Evolutionary conservation across 2,329 filamentous ascomycete species (phyloP).

Genomic region (Rhytidhysteron rufulum): DNA sequence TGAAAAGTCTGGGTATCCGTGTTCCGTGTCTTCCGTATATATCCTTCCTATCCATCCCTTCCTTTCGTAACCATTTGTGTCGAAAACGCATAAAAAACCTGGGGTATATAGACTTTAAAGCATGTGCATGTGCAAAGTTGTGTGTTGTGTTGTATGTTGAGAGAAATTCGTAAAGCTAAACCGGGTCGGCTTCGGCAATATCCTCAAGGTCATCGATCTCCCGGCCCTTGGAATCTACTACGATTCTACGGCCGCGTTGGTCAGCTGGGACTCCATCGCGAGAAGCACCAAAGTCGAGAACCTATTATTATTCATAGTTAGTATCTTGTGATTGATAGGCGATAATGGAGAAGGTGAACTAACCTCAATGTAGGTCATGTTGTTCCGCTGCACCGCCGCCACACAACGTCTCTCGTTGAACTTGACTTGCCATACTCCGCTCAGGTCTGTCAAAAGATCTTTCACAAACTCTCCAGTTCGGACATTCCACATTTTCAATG

Average conservation of each 20-base stretch:
- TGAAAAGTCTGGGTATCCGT: no score
- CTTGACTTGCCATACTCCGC: conserved; percentile 98
- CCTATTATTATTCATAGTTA: conserved; percentile 50
- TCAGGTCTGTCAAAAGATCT: conserved; percentile 87
- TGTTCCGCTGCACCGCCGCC: conserved; percentile 89
- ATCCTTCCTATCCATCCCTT: no score
- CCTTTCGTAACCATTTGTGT: no score
- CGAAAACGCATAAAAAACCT: no score
- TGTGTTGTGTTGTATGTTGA: conserved; percentile 1
- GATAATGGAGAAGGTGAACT: conserved; percentile 28
- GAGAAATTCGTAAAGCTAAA: conserved; percentile 10
- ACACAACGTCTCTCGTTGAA: conserved; percentile 95
- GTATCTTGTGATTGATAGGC: conserved; percentile 1
- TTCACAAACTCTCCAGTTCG: conserved; percentile 87
- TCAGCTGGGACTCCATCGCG: conserved; percentile 78
- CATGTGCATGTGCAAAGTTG: conserved; percentile 2
- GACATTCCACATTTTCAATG: conserved; percentile 98
- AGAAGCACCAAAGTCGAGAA: conserved; percentile 93
- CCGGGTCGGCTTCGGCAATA: conserved; percentile 23
- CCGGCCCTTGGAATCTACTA: conserved; percentile 42
- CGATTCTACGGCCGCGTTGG: conserved; percentile 74
- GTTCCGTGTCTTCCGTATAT: no score
- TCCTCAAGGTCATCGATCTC: conserved; percentile 35
- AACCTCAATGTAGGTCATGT: conserved; percentile 93
- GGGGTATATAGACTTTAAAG: conserved; percentile 1